Conservation (phyloP, 495 filamentous ascomycete genomes). For the Rusavskia elegans region DNA sequence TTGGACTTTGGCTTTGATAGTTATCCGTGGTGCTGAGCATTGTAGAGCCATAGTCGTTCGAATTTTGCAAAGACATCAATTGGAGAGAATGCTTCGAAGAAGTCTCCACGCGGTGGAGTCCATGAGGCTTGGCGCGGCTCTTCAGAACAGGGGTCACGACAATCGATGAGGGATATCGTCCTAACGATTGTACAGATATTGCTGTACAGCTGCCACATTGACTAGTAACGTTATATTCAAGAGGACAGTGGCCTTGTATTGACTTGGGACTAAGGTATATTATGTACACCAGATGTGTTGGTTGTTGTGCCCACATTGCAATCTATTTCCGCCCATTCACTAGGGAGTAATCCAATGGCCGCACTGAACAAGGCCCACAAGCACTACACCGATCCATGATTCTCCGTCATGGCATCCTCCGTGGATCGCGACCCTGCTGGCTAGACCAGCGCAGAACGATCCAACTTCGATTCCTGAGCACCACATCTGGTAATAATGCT, state of each 20-base stretch:
- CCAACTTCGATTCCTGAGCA: neutral
- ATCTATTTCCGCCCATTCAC: neutral
- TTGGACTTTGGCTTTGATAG: neutral
- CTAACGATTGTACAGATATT: too few relatives aligned
- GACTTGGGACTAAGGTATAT: too few relatives aligned
- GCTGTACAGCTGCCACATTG: too few relatives aligned
- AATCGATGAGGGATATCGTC: too few relatives aligned
- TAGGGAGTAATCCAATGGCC: neutral
- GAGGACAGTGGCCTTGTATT: too few relatives aligned
- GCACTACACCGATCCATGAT: slow-evolving; percentile 1
- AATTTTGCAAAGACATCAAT: neutral
- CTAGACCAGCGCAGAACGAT: neutral
- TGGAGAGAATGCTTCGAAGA: too few relatives aligned
- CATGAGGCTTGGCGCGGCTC: too few relatives aligned
- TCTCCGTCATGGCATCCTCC: neutral
- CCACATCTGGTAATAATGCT: neutral
- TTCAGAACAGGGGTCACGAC: too few relatives aligned
- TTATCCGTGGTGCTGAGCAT: neutral
- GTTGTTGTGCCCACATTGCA: too few relatives aligned
- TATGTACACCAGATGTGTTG: too few relatives aligned
- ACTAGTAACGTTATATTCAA: too few relatives aligned
- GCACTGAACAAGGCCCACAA: neutral
- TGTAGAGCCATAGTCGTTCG: neutral
- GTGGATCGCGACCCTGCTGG: slow-evolving; percentile 2
- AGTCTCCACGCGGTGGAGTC: neutral